phyloP scores from a whole-genome alignment of 202 grass and related monocot species.

The Panicum hallii region DNA sequence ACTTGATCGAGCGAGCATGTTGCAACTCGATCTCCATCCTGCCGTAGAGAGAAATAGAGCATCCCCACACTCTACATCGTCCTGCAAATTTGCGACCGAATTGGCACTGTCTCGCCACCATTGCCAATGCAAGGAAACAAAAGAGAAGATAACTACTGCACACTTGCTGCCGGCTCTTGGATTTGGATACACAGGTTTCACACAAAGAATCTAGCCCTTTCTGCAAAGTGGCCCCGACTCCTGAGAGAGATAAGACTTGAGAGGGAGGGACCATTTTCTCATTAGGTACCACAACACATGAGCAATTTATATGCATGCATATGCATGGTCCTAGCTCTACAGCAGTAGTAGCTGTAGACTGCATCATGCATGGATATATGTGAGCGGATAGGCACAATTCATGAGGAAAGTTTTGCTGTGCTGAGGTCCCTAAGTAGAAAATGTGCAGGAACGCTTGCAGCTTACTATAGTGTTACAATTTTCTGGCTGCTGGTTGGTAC shows the following conservation, averaged over 20 bases:
- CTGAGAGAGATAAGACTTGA: constrained; percentile 19
- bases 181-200: constrained; percentile 27
- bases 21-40: too few relatives aligned
- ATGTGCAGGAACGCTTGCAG: neutral
- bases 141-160: constrained; percentile 26
- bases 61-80: constrained; percentile 15
- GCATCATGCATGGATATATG: constrained; percentile 21
- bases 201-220: constrained; percentile 42
- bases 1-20: too few relatives aligned
- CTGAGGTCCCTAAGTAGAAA: constrained; percentile 30
- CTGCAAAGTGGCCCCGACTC: constrained; percentile 36
- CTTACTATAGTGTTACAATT: constrained; percentile 26
- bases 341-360: constrained; percentile 19
- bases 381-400: constrained; percentile 47
- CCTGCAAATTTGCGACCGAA: constrained; percentile 14
- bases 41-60: neutral
- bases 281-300: constrained; percentile 45
- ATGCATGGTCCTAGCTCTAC: constrained; percentile 45
- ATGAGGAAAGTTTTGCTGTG: constrained; percentile 44
- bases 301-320: constrained; percentile 41
- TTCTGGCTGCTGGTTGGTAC: neutral
- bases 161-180: constrained; percentile 1
- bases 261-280: constrained; percentile 38
- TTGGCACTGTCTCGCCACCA: constrained; percentile 32
- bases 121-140: constrained; percentile 41